Evolutionary conservation across 768 basidiomycete genomes (phyloP).

Genomic region (Mycena kentingensis): DNA sequence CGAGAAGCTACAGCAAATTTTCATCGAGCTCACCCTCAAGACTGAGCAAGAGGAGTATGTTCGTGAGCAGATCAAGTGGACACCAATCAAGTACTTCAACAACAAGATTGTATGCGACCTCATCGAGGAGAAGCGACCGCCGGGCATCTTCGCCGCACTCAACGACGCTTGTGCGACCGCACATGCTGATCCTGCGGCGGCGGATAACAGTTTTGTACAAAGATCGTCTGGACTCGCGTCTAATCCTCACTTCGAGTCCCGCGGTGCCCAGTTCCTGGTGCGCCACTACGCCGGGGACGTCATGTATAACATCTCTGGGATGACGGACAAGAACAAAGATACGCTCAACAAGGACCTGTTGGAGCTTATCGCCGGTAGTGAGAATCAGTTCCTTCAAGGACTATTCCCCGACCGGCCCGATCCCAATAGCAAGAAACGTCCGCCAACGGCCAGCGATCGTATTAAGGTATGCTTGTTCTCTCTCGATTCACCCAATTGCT

Average conservation of each 20-base stretch:
- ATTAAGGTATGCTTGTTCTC: slow-evolving; percentile 70
- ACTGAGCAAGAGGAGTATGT: slow-evolving; percentile 99
- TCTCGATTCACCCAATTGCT: background rate
- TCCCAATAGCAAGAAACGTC: slow-evolving; percentile 95
- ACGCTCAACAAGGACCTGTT: slow-evolving; percentile 91
- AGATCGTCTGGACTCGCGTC: slow-evolving; percentile 77
- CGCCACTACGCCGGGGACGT: slow-evolving; percentile 99
- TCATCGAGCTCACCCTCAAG: slow-evolving; percentile 98
- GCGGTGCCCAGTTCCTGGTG: slow-evolving; percentile 92
- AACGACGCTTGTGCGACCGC: slow-evolving; percentile 99
- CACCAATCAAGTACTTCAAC: slow-evolving; percentile 98
- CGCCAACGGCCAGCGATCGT: slow-evolving; percentile 96
- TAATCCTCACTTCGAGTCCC: slow-evolving; percentile 93
- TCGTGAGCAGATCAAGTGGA: slow-evolving; percentile 98
- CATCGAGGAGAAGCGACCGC: slow-evolving; percentile 94
- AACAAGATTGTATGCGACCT: slow-evolving; percentile 98
- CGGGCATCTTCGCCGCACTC: slow-evolving; percentile 95
- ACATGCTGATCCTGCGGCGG: slow-evolving; percentile 93
- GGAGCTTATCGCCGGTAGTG: slow-evolving; percentile 80
- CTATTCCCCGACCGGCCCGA: slow-evolving; percentile 95
- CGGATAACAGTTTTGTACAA: slow-evolving; percentile 96
- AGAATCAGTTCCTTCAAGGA: slow-evolving; percentile 82
- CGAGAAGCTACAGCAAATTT: slow-evolving; percentile 99
- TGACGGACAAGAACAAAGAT: slow-evolving; percentile 99
- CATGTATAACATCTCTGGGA: slow-evolving; percentile 94